phyloP scores from a whole-genome alignment of 2,329 filamentous ascomycete species.

The Scleromitrula shiraiana region DNA sequence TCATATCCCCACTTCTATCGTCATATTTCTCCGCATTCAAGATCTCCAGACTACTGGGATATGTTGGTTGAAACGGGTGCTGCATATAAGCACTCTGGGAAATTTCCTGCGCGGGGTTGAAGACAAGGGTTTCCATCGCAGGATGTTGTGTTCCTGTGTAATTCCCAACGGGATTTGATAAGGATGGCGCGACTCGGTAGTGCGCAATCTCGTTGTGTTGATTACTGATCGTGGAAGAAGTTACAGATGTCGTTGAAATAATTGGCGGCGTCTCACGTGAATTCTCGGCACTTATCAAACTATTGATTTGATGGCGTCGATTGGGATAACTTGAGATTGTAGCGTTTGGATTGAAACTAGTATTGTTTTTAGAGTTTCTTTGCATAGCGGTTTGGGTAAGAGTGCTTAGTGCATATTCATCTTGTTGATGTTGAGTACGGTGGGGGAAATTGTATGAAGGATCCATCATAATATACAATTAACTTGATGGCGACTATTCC shows the following conservation, averaged over 20 bases:
- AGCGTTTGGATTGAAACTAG: neutral
- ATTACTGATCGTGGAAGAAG: conserved; percentile 13
- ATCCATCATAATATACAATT: conserved; percentile 19
- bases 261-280: conserved; percentile 1
- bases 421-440: conserved; percentile 15
- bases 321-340: conserved; percentile 1
- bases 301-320: neutral
- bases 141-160: conserved; percentile 5
- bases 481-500: no score
- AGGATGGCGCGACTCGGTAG: neutral
- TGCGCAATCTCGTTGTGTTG: conserved; percentile 3
- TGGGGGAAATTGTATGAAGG: conserved; percentile 5
- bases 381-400: conserved; percentile 24
- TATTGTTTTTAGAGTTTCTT: conserved; percentile 2
- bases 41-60: conserved; percentile 28
- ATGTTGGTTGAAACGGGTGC: conserved; percentile 11
- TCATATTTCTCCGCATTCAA: conserved; percentile 41
- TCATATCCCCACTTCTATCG: conserved; percentile 27
- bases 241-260: neutral
- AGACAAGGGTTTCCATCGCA: conserved; percentile 22
- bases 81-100: conserved; percentile 16
- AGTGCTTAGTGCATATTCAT: conserved; percentile 23
- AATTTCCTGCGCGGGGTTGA: conserved; percentile 5
- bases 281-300: neutral
- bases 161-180: conserved; percentile 4